Conservation (phyloP, 257 asterid genomes). For the Solanum raphanifolium region DNA sequence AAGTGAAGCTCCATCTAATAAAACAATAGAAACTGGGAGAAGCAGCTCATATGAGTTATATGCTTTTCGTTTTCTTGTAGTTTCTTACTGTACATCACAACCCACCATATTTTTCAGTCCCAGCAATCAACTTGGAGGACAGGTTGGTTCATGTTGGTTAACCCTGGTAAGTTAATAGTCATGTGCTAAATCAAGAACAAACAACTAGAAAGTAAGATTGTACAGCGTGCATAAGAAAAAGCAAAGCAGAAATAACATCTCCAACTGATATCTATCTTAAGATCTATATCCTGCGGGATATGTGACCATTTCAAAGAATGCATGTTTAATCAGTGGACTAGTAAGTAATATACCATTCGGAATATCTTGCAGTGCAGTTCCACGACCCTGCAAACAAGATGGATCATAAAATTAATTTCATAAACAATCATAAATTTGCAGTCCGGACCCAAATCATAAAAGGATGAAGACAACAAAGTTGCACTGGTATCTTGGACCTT, state of each 20-base stretch:
- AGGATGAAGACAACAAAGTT: background rate
- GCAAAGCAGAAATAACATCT: background rate
- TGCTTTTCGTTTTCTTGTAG: background rate
- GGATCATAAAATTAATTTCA: background rate
- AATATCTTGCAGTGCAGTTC: slow-evolving; percentile 85
- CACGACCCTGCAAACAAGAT: slow-evolving; percentile 64
- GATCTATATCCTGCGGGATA: background rate
- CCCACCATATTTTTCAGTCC: background rate
- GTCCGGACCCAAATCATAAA: background rate
- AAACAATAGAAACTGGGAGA: background rate
- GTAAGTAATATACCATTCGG: slow-evolving; percentile 59
- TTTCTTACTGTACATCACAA: background rate
- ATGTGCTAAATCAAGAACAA: background rate
- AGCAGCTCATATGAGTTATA: background rate
- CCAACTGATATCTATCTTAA: background rate
- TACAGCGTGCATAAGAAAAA: background rate
- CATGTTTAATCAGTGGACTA: background rate
- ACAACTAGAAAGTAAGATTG: background rate
- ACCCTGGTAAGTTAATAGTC: background rate
- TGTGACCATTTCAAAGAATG: background rate
- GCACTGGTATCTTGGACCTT: slow-evolving; percentile 38
- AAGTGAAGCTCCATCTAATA: background rate
- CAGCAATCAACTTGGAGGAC: background rate
- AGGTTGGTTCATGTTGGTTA: background rate
- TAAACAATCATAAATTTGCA: background rate